Conservation (phyloP, 352 stramenopile species). For the Pythium folliculosum region DNA sequence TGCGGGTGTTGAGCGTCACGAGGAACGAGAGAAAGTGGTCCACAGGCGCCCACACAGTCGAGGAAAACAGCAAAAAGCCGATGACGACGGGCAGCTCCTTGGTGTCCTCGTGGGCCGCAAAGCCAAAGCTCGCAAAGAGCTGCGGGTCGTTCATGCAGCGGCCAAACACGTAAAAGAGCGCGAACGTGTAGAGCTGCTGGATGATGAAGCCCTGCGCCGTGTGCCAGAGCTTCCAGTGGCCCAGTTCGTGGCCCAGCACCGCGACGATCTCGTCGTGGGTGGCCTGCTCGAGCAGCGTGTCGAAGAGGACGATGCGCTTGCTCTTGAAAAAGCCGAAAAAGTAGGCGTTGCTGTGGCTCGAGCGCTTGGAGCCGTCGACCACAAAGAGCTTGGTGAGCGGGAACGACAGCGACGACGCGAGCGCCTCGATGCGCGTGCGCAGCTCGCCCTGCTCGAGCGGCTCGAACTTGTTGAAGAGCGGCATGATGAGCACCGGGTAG, state of each 20-base stretch:
- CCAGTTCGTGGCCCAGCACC: conserved; percentile 96
- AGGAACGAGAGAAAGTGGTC: conserved; percentile 77
- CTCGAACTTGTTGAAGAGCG: conserved; percentile 97
- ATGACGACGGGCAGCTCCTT: conserved; percentile 65
- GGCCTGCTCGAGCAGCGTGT: conserved; percentile 95
- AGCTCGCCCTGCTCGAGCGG: conserved; percentile 87
- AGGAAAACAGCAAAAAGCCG: conserved; percentile 82
- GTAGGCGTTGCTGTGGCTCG: conserved; percentile 90
- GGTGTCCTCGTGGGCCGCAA: conserved; percentile 33
- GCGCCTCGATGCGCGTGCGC: conserved; percentile 90
- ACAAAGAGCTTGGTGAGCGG: conserved; percentile 98
- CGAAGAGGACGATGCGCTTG: conserved; percentile 97
- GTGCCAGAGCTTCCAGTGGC: conserved; percentile 97
- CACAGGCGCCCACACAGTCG: conserved; percentile 80
- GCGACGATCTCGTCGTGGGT: conserved; percentile 94
- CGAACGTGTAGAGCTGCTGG: conserved; percentile 87
- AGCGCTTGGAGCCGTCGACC: conserved; percentile 97
- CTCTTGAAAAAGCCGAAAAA: conserved; percentile 96
- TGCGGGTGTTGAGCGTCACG: conserved; percentile 75
- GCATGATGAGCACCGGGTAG: conserved; percentile 96
- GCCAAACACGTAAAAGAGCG: conserved; percentile 79
- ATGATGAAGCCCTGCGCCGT: conserved; percentile 93
- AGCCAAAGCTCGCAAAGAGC: conserved; percentile 76
- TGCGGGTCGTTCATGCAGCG: conserved; percentile 78
- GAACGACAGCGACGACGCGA: conserved; percentile 91